Conservation (phyloP, 148 eudicot genomes). For the Simmondsia chinensis region DNA sequence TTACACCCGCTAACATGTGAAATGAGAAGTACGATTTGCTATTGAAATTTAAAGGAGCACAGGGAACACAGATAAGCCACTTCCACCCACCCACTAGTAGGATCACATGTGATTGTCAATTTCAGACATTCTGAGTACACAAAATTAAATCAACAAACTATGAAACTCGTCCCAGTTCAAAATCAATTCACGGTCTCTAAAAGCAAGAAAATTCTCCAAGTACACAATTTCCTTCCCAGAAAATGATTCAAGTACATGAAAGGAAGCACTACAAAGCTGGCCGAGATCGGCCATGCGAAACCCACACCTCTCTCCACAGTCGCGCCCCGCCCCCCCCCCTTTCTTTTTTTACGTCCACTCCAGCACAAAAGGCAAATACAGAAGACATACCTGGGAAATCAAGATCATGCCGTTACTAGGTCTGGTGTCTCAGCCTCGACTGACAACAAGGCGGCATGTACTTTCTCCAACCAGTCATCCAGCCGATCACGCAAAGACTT, state of each 20-base stretch:
- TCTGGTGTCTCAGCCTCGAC: conserved; percentile 97
- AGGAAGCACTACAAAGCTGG: conserved; percentile 7
- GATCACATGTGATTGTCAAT: too few species aligned
- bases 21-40: too few species aligned
- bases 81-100: too few species aligned
- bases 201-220: too few species aligned
- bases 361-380: conserved; percentile 16
- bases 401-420: conserved; percentile 45
- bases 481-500: conserved; percentile 69
- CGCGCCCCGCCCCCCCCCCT: conserved; percentile 6
- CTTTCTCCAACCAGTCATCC: conserved; percentile 80
- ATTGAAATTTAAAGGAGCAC: too few species aligned
- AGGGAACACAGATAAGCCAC: too few species aligned
- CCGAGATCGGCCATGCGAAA: not conserved
- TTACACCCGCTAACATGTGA: too few species aligned
- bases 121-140: too few species aligned
- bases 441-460: conserved; percentile 70
- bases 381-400: not conserved
- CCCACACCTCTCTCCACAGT: conserved; percentile 5
- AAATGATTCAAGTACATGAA: conserved; percentile 3
- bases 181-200: too few species aligned
- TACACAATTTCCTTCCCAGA: conserved; percentile 6
- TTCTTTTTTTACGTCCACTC: too few species aligned
- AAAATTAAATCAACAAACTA: too few species aligned
- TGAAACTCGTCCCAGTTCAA: too few species aligned